phyloP scores from a whole-genome alignment of 2,329 filamentous ascomycete species.

The Fusarium algeriense region DNA sequence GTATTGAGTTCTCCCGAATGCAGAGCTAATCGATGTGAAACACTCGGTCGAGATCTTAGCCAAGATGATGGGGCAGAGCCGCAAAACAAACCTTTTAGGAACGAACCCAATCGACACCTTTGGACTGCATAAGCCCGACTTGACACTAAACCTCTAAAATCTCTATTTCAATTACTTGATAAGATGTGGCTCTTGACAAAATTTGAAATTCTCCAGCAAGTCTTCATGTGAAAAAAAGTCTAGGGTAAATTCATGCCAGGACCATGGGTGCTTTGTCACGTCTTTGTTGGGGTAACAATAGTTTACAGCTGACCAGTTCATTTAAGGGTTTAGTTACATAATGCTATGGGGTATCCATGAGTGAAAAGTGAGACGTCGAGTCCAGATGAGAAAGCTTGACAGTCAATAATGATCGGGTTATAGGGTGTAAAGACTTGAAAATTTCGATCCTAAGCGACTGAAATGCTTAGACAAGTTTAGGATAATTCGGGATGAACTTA shows the following conservation, averaged over 20 bases:
- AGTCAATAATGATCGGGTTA: too few relatives aligned
- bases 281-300: slow-evolving; percentile 8
- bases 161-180: background rate
- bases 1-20: slow-evolving; percentile 21
- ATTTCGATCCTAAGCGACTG: too few relatives aligned
- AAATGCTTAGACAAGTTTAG: too few relatives aligned
- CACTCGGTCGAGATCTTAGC: slow-evolving; percentile 8
- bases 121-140: background rate
- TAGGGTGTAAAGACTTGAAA: too few relatives aligned
- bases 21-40: slow-evolving; percentile 17
- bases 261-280: slow-evolving; percentile 11
- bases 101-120: background rate
- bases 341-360: too few relatives aligned
- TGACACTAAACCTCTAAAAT: background rate
- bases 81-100: background rate
- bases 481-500: too few relatives aligned
- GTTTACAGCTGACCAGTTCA: slow-evolving; percentile 13
- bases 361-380: too few relatives aligned
- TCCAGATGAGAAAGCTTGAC: too few relatives aligned
- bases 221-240: background rate
- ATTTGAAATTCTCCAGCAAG: background rate
- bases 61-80: slow-evolving; percentile 8
- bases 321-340: too few relatives aligned
- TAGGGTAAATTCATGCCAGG: slow-evolving; percentile 19
- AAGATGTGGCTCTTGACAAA: background rate